A percentile compares a stretch with the other conserved stretches of the same genome.
Conservation (phyloP, 83 land plant species). For the Isoetes engelmannii region DNA sequence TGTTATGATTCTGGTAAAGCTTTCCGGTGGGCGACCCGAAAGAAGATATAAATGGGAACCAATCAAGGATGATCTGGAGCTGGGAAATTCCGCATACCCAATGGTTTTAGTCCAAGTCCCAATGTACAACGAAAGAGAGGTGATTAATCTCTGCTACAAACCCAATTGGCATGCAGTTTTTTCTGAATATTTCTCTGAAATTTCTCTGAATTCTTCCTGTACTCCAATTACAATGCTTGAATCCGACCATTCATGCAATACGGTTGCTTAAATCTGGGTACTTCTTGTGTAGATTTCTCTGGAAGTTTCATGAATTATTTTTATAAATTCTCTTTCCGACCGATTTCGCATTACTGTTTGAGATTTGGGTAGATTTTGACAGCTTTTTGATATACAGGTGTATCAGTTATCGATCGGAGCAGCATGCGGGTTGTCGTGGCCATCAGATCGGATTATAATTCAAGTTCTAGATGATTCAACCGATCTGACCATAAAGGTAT, state of each 20-base stretch:
- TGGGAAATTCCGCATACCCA: slow-evolving; percentile 39
- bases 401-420: slow-evolving; percentile 62
- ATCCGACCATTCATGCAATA: no score
- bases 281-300: background rate
- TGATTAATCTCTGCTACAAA: background rate
- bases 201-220: no score
- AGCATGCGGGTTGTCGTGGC: slow-evolving; percentile 60
- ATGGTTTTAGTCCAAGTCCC: slow-evolving; percentile 63
- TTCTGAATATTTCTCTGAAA: no score
- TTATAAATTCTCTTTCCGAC: background rate
- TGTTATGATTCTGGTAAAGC: slow-evolving; percentile 40
- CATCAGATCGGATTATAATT: slow-evolving; percentile 51
- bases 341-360: background rate
- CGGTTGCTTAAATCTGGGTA: no score
- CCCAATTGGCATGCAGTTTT: no score
- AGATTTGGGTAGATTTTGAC: background rate
- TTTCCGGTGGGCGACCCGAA: slow-evolving; percentile 34
- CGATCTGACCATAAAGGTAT: slow-evolving; percentile 44
- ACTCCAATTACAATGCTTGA: no score
- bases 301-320: background rate
- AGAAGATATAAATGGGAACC: slow-evolving; percentile 40
- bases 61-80: slow-evolving; percentile 49
- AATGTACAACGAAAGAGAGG: slow-evolving; percentile 68
- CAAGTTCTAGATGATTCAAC: slow-evolving; percentile 76
- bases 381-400: slow-evolving; percentile 31